A percentile compares a stretch with the other conserved stretches of the same genome.
Conservation (phyloP, 306 rosid genomes). For the Cyclanthera cordifolia region DNA sequence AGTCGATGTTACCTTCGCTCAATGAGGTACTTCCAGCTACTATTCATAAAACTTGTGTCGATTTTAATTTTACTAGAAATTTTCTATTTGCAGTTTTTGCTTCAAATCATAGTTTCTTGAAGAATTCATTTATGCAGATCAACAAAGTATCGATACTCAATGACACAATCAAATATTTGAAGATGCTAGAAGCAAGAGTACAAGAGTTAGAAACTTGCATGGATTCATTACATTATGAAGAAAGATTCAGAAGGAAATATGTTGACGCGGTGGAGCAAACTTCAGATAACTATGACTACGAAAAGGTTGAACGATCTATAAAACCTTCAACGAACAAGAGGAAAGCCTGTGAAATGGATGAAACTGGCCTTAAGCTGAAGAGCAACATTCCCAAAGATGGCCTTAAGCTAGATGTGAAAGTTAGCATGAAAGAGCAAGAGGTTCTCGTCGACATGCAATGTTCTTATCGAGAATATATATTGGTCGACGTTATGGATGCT, state of each 20-base stretch:
- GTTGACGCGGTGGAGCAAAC: constrained; percentile 44
- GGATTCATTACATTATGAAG: constrained; percentile 32
- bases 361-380: constrained; percentile 24
- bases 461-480: constrained; percentile 58
- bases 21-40: constrained; percentile 36
- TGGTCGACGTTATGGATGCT: constrained; percentile 65
- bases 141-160: constrained; percentile 51
- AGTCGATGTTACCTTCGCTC: constrained; percentile 46
- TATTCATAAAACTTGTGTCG: background rate
- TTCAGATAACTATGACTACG: constrained; percentile 39
- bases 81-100: background rate
- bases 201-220: constrained; percentile 62
- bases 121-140: constrained; percentile 27
- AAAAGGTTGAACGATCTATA: constrained; percentile 25
- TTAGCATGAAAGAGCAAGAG: constrained; percentile 44
- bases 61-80: background rate
- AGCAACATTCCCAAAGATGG: constrained; percentile 19
- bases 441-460: constrained; percentile 65
- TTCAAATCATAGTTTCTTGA: background rate
- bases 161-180: constrained; percentile 53
- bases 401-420: constrained; percentile 37
- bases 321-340: constrained; percentile 47
- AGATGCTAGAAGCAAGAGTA: constrained; percentile 59
- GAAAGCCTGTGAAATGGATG: constrained; percentile 47
- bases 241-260: constrained; percentile 35